Evolutionary conservation across 345 rosid species (phyloP).

Genomic region (Nephelium lappaceum): DNA sequence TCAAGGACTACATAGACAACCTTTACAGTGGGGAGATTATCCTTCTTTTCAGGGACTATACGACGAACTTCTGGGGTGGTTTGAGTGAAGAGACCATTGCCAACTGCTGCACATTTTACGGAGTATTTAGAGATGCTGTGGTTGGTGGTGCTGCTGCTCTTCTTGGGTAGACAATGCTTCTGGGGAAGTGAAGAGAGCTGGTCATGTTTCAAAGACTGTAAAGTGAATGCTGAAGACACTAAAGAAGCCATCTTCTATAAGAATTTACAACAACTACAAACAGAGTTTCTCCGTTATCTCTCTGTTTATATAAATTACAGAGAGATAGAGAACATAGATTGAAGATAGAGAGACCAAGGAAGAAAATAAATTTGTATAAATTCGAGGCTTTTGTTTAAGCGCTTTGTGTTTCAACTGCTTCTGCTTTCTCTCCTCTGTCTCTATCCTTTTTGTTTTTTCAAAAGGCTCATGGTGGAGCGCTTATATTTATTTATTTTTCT

Average conservation of each 20-base stretch:
- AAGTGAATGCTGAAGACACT: conserved; percentile 68
- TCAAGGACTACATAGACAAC: conserved; percentile 94
- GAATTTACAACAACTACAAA: conserved; percentile 14
- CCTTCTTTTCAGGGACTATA: conserved; percentile 68
- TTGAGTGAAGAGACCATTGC: conserved; percentile 97
- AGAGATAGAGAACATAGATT: conserved; percentile 7
- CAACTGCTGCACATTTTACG: conserved; percentile 61
- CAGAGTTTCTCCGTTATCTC: conserved; percentile 31
- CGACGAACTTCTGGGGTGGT: conserved; percentile 90
- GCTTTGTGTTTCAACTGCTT: neutral
- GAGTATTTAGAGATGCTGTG: conserved; percentile 41
- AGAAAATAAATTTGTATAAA: no score
- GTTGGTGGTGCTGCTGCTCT: conserved; percentile 29
- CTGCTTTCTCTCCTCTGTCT: conserved; percentile 3
- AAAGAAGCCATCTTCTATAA: conserved; percentile 64
- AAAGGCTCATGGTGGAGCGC: conserved; percentile 8
- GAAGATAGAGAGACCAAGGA: conserved; percentile 6
- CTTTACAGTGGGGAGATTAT: conserved; percentile 77
- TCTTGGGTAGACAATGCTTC: conserved; percentile 58
- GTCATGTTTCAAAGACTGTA: conserved; percentile 61
- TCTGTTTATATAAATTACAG: conserved; percentile 28
- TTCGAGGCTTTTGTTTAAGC: neutral
- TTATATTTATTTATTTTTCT: conserved; percentile 25
- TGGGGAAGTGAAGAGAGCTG: conserved; percentile 78
- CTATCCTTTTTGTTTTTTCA: neutral